A percentile compares a stretch with the other conserved stretches of the same genome.
Conservation (phyloP, 192 early-diverging fungal genomes). For the Lunasporangiospora selenospora region DNA sequence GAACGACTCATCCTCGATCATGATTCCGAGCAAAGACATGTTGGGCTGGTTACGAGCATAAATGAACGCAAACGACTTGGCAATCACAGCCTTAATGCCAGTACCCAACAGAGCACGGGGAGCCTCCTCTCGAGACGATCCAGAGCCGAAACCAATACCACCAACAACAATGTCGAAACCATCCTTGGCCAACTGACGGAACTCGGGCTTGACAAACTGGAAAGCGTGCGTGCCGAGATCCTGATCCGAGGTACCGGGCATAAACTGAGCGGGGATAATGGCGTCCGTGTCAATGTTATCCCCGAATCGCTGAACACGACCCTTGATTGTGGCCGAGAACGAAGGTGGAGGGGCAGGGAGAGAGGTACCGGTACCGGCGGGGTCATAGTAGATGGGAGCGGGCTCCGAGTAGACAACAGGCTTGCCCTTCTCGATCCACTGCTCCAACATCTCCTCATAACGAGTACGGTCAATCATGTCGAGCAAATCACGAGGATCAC, state of each 20-base stretch:
- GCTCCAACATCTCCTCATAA: conserved; percentile 68
- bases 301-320: conserved; percentile 75
- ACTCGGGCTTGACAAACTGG: conserved; percentile 78
- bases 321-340: conserved; percentile 57
- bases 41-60: conserved; percentile 87
- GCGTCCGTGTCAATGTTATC: conserved; percentile 83
- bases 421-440: conserved; percentile 70
- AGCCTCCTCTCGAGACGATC: conserved; percentile 82
- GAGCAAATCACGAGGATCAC: conserved; percentile 71
- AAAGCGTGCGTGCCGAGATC: conserved; percentile 76
- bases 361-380: conserved; percentile 5
- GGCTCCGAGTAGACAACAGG: conserved; percentile 70
- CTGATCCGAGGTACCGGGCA: conserved; percentile 72
- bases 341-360: conserved; percentile 39
- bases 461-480: conserved; percentile 67
- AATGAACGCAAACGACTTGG: conserved; percentile 83
- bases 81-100: conserved; percentile 77
- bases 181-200: conserved; percentile 66
- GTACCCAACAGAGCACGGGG: conserved; percentile 77
- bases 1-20: conserved; percentile 76
- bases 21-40: conserved; percentile 81
- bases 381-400: conserved; percentile 58
- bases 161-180: conserved; percentile 77
- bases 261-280: conserved; percentile 81
- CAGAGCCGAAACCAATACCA: conserved; percentile 76